Base-by-base conservation (phyloP, 177 flowering plant genomes). In the Vitis hybrid region DNA sequence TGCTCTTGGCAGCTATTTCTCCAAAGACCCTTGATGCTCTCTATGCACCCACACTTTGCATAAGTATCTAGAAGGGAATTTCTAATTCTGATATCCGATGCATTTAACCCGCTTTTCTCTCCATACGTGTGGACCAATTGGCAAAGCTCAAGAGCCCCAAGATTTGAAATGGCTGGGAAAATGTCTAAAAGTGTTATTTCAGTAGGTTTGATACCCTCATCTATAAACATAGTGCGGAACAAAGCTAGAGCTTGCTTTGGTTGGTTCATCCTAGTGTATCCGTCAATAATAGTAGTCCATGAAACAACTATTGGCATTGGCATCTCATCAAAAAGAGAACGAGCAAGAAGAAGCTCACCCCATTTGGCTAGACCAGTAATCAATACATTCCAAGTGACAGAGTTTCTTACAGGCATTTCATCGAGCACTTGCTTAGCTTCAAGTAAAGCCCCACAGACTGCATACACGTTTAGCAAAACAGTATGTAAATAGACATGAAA, bases 361-460 rank as follows among this genome's bases (percentile, higher is more conserved):
- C 78, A 73, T 62, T 81, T 81, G 1, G 67, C 53, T 55, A 82
- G 80, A 62, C 92, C 91, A 55, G 85, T 80, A 4, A 87, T 78
- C 80, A 89, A 55, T 14, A 71, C 90, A 78, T 87, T 89, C 91
- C 93, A 89, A 0, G 89, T 74, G 51, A 87, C 91, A 12, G 61
- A 61, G 68, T 83, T 87, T 61, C 82, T 81, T 50, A 73, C 81
- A 48, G 87, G 85, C 89, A 85, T 84, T 83, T 78, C 86, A 53
- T 85, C 78, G 55, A 89, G 85, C 85, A 87, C 79, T 6, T 58
- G 62, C 17, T 10, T 10, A 9, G 87, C 85, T 21, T 77, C 78
- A n/a, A 3, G 10, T 55, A 81, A 54, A 55, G 21, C 66, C 71
- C 87, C 84, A 64, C 73, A 75, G 27, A 62, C 70, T 0, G 49